phyloP scores from a whole-genome alignment of 1,139 yeast genomes.

The Yarrowia galli region DNA sequence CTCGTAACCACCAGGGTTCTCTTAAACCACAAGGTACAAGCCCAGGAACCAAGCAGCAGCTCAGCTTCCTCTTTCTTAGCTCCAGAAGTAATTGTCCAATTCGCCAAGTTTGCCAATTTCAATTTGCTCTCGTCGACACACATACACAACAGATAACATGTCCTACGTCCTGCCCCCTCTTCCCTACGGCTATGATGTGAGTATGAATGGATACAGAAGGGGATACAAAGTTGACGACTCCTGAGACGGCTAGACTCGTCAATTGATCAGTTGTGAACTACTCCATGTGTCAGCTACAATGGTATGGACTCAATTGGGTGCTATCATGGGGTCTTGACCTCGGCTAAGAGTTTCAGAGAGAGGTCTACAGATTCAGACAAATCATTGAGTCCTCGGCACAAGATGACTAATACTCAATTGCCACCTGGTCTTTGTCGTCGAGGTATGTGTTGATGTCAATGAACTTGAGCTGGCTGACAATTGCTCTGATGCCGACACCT shows the following conservation, averaged over 20 bases:
- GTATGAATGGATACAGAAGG: background rate
- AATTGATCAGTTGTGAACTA: background rate
- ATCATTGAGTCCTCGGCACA: too few relatives aligned
- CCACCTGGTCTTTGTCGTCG: too few relatives aligned
- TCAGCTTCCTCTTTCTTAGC: background rate
- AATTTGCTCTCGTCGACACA: slow-evolving; percentile 8
- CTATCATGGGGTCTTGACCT: too few relatives aligned
- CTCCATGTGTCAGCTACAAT: too few relatives aligned
- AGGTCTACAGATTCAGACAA: too few relatives aligned
- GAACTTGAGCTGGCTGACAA: too few relatives aligned
- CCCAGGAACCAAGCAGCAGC: slow-evolving; percentile 10
- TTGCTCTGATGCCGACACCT: too few relatives aligned
- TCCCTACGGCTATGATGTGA: slow-evolving; percentile 38
- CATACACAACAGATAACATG: slow-evolving; percentile 12
- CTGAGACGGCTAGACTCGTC: background rate
- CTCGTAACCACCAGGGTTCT: slow-evolving; percentile 35
- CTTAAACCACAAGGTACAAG: slow-evolving; percentile 8
- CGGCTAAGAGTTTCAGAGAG: too few relatives aligned
- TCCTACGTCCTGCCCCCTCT: slow-evolving; percentile 37
- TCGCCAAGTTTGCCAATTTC: background rate
- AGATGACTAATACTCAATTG: too few relatives aligned
- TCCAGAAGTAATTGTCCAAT: too few relatives aligned
- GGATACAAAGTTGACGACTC: background rate
- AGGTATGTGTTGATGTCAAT: too few relatives aligned
- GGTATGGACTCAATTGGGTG: too few relatives aligned